A percentile compares a stretch with the other conserved stretches of the same genome.
Evolutionary conservation across 768 basidiomycete species (phyloP).

Genomic region (Boletus vermiculosoides): DNA sequence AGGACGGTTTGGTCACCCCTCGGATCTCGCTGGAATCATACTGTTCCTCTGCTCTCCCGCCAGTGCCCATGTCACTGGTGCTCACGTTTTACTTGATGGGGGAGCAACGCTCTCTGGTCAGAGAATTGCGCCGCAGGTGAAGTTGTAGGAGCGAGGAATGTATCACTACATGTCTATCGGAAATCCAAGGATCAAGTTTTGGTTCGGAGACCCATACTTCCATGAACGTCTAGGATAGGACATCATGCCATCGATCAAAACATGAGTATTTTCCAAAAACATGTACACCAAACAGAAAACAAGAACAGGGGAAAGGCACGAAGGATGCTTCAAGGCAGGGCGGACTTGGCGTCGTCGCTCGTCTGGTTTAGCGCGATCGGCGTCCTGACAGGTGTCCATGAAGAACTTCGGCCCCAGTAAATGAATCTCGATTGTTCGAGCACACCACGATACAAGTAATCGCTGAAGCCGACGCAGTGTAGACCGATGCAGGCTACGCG

Average conservation of each 20-base stretch:
- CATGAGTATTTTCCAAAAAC: neutral
- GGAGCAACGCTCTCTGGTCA: slow-evolving; percentile 37
- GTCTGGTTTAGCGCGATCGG: slow-evolving; percentile 12
- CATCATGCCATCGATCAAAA: neutral
- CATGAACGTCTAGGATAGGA: neutral
- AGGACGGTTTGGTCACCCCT: slow-evolving; percentile 65
- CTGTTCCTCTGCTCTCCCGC: slow-evolving; percentile 72
- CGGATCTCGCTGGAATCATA: slow-evolving; percentile 70
- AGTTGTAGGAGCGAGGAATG: slow-evolving; percentile 17
- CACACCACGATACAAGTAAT: slow-evolving; percentile 59
- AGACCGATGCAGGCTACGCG: slow-evolving; percentile 71
- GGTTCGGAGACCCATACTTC: neutral
- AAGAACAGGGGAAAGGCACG: neutral
- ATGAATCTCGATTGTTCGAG: slow-evolving; percentile 55
- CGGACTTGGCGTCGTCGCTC: slow-evolving; percentile 11
- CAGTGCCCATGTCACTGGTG: slow-evolving; percentile 70
- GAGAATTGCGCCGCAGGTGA: slow-evolving; percentile 25
- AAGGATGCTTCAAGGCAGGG: slow-evolving; percentile 4
- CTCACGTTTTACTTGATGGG: slow-evolving; percentile 71
- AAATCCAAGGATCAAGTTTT: neutral
- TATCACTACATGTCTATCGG: neutral
- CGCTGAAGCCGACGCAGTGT: slow-evolving; percentile 76
- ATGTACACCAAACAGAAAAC: neutral
- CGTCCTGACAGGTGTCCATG: slow-evolving; percentile 15
- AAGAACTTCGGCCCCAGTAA: slow-evolving; percentile 24